Evolutionary conservation across 306 rosid genomes (phyloP).

Genomic region (Ormosia semicastrata): DNA sequence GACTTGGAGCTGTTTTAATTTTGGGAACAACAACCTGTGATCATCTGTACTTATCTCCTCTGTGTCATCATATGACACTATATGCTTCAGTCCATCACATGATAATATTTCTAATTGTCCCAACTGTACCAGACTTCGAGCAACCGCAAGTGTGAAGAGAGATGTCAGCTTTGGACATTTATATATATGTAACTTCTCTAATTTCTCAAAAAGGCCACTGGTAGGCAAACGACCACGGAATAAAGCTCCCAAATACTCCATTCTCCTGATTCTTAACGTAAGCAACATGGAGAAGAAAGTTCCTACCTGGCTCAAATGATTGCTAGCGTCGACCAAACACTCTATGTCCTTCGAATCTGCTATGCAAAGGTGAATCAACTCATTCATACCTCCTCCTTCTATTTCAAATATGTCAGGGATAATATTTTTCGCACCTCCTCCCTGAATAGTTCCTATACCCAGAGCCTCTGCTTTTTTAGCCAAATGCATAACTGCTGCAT

Average conservation of each 20-base stretch:
- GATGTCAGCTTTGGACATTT: neutral
- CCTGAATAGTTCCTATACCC: neutral
- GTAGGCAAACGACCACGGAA: neutral
- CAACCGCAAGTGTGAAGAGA: neutral
- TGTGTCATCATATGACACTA: neutral
- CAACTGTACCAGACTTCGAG: neutral
- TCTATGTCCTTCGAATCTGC: neutral
- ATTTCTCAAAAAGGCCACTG: neutral
- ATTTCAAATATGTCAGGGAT: slow-evolving; percentile 15
- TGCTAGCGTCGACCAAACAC: neutral
- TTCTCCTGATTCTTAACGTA: neutral
- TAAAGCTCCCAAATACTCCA: neutral
- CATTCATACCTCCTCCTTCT: neutral
- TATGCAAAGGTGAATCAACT: neutral
- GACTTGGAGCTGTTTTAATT: no score
- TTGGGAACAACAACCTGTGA: no score
- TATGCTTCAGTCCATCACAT: neutral
- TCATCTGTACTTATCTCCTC: no score
- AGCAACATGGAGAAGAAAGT: slow-evolving; percentile 12
- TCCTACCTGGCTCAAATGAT: neutral
- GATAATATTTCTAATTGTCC: neutral
- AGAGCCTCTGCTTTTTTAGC: slow-evolving; percentile 15
- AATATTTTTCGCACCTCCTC: slow-evolving; percentile 3
- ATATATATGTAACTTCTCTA: neutral
- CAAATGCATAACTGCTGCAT: neutral